Base-by-base conservation (phyloP, 306 rosid genomes). In the Mucuna pruriens region DNA sequence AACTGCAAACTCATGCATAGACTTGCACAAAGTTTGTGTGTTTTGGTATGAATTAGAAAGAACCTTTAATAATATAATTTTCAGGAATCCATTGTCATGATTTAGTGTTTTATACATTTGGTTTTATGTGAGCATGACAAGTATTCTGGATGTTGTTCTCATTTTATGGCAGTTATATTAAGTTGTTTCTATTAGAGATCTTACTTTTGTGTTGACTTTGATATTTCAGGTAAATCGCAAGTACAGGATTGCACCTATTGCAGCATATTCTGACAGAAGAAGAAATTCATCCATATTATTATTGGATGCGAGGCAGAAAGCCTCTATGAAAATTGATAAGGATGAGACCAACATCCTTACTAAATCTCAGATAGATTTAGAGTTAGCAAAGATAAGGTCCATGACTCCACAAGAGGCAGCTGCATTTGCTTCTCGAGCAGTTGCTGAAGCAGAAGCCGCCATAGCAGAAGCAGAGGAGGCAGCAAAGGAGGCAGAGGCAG, bases 381-480 rank as follows among this genome's bases (percentile, higher is more conserved):
- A 96, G 65, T 65, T 96, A 64, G 94, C 88, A 65, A 91, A 87
- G 82, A 85, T 93, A 89, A 90, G 93, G 84, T 89, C 90, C 42
- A 92, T 96, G 98, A 86, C 91, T 65, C 67, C 93, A 0, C 84
- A 85, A 83, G 98, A 95, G 88, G 97, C 97, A 57, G 92, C 96
- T 61, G 86, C 78, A 48, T 88, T 85, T 82, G 99, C 99, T 86
- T 93, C 99, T 70, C 89, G 83, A 81, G 99, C 98, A 12, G 97
- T 93, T 78, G 87, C 90, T 38, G 98, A 91, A 42, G 99, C 97
- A 1, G 98, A 95, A 89, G 91, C 90, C 17, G 97, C 96, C 83
- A 86, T 95, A 66, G 92, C 93, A 51, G 96, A 93, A 84, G 99
- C 98, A 1, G 97, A 95, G 84, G 97, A 91, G 84, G 99, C 99